phyloP scores from a whole-genome alignment of 116 monocot genomes.

The Dioscorea cayenensis region DNA sequence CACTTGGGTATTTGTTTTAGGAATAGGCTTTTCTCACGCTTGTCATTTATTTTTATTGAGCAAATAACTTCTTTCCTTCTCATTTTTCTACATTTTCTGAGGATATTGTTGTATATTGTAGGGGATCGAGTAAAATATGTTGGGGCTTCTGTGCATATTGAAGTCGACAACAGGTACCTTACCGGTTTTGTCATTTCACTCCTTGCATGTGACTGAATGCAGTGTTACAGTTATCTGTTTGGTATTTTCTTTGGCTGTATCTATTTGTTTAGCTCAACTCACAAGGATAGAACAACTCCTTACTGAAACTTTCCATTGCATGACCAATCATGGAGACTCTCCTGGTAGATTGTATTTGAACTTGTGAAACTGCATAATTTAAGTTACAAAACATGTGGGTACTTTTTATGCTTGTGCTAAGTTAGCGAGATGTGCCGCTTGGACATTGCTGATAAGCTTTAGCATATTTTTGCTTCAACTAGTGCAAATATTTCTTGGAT shows the following conservation, averaged over 20 bases:
- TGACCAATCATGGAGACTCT: no score
- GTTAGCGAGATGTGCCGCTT: neutral
- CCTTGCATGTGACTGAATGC: no score
- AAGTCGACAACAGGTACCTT: slow-evolving; percentile 69
- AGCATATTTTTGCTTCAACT: neutral
- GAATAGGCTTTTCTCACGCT: no score
- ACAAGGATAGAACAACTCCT: neutral
- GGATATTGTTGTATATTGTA: slow-evolving; percentile 9
- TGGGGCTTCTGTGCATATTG: slow-evolving; percentile 45
- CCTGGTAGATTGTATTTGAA: no score
- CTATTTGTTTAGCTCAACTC: neutral
- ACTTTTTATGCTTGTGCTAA: neutral
- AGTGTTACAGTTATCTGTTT: neutral
- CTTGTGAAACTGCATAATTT: no score
- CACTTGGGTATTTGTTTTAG: no score
- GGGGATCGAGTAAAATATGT: slow-evolving; percentile 95
- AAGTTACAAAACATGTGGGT: neutral
- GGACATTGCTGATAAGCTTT: neutral
- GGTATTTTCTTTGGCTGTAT: neutral
- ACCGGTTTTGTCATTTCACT: no score
- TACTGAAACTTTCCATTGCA: no score
- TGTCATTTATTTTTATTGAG: no score
- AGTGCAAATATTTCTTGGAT: no score
- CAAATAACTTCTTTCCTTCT: neutral
- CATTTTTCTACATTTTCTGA: neutral